phyloP scores from a whole-genome alignment of 352 stramenopile genomes.

The Phytopythium helicoides region DNA sequence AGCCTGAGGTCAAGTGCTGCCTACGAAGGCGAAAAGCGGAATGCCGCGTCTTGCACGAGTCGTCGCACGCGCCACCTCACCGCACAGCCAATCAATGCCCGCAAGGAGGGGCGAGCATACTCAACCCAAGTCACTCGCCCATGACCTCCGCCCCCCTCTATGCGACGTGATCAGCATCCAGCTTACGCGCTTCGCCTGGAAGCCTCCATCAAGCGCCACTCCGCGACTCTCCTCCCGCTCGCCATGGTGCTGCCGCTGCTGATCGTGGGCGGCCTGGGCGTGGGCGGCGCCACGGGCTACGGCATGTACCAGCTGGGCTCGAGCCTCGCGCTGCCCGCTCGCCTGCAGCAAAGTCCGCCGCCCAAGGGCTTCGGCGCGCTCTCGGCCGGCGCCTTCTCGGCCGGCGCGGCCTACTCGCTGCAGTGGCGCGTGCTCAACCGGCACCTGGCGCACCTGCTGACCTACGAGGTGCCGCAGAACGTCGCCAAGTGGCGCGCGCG shows the following conservation, averaged over 20 bases:
- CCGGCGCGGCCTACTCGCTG: conserved; percentile 42
- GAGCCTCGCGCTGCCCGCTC: conserved; percentile 35
- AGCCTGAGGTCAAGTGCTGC: too few relatives aligned
- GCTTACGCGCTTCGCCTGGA: too few relatives aligned
- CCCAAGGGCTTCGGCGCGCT: conserved; percentile 40
- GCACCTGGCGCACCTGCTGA: conserved; percentile 60
- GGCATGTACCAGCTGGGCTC: conserved; percentile 68
- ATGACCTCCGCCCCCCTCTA: neutral
- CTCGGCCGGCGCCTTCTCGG: conserved; percentile 25
- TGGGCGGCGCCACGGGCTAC: conserved; percentile 50
- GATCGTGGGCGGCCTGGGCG: conserved; percentile 46
- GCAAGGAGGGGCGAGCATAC: neutral
- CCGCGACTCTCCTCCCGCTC: neutral
- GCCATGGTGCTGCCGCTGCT: conserved; percentile 69
- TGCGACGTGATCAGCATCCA: conserved; percentile 1
- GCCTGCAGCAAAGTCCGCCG: conserved; percentile 20
- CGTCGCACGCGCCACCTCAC: neutral
- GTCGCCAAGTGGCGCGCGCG: conserved; percentile 66
- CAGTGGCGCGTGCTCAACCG: conserved; percentile 54
- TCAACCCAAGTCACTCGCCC: neutral
- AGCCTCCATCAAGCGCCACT: too few relatives aligned
- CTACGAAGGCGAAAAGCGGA: too few relatives aligned
- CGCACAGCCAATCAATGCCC: conserved; percentile 3
- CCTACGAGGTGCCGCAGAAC: conserved; percentile 67
- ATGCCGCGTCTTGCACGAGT: too few relatives aligned